Evolutionary conservation across 202 grass and related monocot species (phyloP).

Genomic region (Musa balbisiana): DNA sequence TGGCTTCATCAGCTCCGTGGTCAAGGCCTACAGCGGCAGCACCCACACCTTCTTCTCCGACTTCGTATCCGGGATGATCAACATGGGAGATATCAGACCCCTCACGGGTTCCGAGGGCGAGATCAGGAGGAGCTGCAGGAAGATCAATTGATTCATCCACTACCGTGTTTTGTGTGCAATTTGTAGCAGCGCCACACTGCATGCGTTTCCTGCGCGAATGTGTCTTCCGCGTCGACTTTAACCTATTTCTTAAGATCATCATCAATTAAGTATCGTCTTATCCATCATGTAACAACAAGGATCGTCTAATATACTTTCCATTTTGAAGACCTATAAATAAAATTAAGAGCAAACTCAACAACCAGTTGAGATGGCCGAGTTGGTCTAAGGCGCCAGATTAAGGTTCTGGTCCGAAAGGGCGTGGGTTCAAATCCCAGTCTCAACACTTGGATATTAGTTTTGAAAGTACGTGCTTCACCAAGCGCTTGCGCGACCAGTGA

Average conservation of each 20-base stretch:
- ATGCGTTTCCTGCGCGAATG: no score
- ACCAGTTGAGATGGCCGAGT: slow-evolving; percentile 67
- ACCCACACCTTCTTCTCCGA: slow-evolving; percentile 40
- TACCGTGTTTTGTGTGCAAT: no score
- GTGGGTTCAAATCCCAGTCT: slow-evolving; percentile 97
- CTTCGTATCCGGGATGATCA: slow-evolving; percentile 47
- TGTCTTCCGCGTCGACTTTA: no score
- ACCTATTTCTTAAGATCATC: no score
- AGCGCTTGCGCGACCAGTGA: no score
- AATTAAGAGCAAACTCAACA: no score
- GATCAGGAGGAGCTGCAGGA: slow-evolving; percentile 69
- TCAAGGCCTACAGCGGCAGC: slow-evolving; percentile 23
- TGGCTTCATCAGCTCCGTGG: slow-evolving; percentile 29
- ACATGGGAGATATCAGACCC: slow-evolving; percentile 53
- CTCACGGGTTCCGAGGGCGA: slow-evolving; percentile 40
- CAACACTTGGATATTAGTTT: background rate
- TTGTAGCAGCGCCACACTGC: no score
- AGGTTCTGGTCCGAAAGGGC: slow-evolving; percentile 86
- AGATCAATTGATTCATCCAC: slow-evolving; percentile 26
- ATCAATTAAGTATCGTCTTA: no score
- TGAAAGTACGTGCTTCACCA: no score
- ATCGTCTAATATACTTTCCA: no score
- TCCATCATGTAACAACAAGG: no score
- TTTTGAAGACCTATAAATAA: no score
- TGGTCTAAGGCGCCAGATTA: slow-evolving; percentile 93